Evolutionary conservation across 139 green algal genomes (phyloP), one percentile per base, ranked within the genome.

Genomic region (Tetraselmis chui): DNA sequence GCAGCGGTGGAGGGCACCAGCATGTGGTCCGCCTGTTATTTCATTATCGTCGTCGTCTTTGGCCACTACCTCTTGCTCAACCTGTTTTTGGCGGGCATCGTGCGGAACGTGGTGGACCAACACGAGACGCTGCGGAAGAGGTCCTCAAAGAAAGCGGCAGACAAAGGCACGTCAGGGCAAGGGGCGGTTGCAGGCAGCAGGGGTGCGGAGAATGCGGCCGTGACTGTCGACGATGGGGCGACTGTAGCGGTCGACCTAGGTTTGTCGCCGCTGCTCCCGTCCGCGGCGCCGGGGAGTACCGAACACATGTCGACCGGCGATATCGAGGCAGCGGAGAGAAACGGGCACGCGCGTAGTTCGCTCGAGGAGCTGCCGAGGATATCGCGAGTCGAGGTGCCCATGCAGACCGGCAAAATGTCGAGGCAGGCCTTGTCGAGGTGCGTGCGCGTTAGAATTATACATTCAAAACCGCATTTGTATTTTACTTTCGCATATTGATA

Each of bases 61-160:
- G 78, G 78, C 31, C 32, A 82, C 78, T 82, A 82, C 78, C 32
- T 82, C 24, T 24, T 82, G 31, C 78, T 82, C 31, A 82, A 82
- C 78, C 78, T 82, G 23, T 82, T 82, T 27, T 75, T 82, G 78
- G 78, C 78, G 2, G 58, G 32, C 28, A 59, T 83, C 28, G 31
- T 82, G 24, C 31, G 58, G 18, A 76, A 82, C 31, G 32, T 28
- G 74, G 26, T 29, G 45, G 45, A 67, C 45, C 45, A 67, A 18
- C 45, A 67, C 45, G 5, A 5, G 45, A 5, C 18, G 45, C 45
- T 5, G 11, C 45, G 45, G 11, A 5, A 67, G 45, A 67, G 18
- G 5, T 25, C 45, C 45, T 25, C 18, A 18, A 67, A 67, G 45
- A 67, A 18, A 18, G 45, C 45, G n/a, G n/a, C n/a, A n/a, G n/a